Evolutionary conservation across 225 moss, liverwort and hornwort species (phyloP).

Genomic region (Thuidium tamariscinum): DNA sequence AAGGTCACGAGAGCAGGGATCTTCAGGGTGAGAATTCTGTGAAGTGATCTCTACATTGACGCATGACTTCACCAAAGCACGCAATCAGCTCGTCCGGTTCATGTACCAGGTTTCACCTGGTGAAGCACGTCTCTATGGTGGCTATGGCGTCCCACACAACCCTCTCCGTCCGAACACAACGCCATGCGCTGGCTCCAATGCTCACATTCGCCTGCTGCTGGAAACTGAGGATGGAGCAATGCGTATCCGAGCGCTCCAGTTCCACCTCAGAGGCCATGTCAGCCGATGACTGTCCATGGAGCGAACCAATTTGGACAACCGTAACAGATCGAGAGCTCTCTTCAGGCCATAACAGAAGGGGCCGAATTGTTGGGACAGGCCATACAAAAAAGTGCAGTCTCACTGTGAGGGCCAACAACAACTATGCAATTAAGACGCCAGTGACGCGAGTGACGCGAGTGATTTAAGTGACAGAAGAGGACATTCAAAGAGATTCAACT

Average conservation of each 20-base stretch:
- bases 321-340: not conserved
- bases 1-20: not conserved
- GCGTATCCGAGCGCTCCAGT: not conserved
- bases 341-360: not conserved
- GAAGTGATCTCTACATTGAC: constrained; percentile 22
- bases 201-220: not conserved
- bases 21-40: constrained; percentile 4
- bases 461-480: not conserved
- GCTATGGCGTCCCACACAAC: not conserved
- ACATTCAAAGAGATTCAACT: not conserved
- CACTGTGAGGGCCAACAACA: not conserved
- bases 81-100: constrained; percentile 1
- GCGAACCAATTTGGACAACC: not conserved
- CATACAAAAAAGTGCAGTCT: not conserved
- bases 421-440: not conserved
- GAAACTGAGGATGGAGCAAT: not conserved
- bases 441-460: not conserved
- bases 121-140: not conserved
- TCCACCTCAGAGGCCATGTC: not conserved
- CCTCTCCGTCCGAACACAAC: not conserved
- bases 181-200: not conserved
- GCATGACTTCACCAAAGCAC: constrained; percentile 6
- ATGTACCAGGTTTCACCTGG: not conserved
- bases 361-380: not conserved
- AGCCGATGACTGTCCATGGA: not conserved